A percentile compares a stretch with the other conserved stretches of the same genome.
Evolutionary conservation across 805 yeast genomes (phyloP).

Genomic region (Metschnikowia colocasiae): DNA sequence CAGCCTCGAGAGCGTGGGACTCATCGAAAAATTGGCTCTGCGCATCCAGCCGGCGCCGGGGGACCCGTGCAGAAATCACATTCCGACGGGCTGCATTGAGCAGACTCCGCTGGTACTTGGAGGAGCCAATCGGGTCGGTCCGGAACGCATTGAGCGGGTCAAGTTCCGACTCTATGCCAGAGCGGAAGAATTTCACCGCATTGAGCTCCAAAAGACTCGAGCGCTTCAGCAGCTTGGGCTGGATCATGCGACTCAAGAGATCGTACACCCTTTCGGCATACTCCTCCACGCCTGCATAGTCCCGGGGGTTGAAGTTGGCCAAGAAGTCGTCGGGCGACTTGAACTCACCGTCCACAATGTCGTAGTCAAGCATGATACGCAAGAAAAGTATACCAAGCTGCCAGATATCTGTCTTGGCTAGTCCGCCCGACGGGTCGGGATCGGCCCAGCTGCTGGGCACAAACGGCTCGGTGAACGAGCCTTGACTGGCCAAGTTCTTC

Average conservation of each 20-base stretch:
- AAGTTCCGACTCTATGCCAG: constrained; percentile 38
- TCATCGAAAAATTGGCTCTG: not conserved
- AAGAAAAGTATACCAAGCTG: constrained; percentile 74
- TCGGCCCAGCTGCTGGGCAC: constrained; percentile 61
- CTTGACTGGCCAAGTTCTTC: constrained; percentile 8
- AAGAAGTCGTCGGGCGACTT: constrained; percentile 43
- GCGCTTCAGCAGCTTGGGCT: constrained; percentile 61
- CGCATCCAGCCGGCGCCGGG: constrained; percentile 18
- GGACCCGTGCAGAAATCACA: not conserved
- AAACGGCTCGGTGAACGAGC: constrained; percentile 11
- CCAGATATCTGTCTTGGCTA: constrained; percentile 91
- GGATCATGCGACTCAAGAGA: constrained; percentile 64
- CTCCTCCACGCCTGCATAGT: constrained; percentile 58
- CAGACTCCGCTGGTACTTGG: constrained; percentile 11
- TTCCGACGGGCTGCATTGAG: constrained; percentile 15
- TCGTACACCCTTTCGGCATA: constrained; percentile 64
- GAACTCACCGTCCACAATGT: constrained; percentile 60
- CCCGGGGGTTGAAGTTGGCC: constrained; percentile 21
- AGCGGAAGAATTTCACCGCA: constrained; percentile 77
- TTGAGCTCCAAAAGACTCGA: constrained; percentile 81
- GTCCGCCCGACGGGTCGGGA: constrained; percentile 56
- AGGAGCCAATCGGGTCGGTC: constrained; percentile 13
- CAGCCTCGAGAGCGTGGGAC: not conserved
- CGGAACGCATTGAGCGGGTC: not conserved
- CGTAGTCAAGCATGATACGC: constrained; percentile 42